These are phyloP conservation scores for Globisporangium perplexum DNA, from an alignment of 352 stramenopile species.

Conservation along the genomic window DNA sequence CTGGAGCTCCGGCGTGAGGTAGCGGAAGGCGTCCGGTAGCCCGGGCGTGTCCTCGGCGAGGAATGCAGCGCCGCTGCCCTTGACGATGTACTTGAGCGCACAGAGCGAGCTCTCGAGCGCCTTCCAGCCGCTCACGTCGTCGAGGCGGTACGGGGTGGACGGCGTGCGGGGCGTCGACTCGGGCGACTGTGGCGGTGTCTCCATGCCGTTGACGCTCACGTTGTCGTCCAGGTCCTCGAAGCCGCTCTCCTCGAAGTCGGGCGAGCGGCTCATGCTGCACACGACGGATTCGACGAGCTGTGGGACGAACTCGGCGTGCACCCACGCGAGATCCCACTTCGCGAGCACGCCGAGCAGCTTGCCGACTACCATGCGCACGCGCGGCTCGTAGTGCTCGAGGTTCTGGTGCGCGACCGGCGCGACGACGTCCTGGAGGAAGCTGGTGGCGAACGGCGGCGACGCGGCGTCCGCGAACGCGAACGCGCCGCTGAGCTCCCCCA, in stretches of 20 bases:
- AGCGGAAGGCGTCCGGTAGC: slow-evolving; percentile 31
- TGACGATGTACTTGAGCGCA: slow-evolving; percentile 82
- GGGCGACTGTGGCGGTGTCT: slow-evolving; percentile 55
- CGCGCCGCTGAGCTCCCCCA: slow-evolving; percentile 7
- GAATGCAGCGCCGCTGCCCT: slow-evolving; percentile 71
- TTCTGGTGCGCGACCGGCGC: slow-evolving; percentile 34
- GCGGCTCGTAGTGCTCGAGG: slow-evolving; percentile 84
- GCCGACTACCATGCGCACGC: slow-evolving; percentile 75
- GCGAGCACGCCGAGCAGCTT: slow-evolving; percentile 67
- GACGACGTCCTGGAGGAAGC: slow-evolving; percentile 42
- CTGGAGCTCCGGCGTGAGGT: slow-evolving; percentile 59
- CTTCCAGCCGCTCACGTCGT: slow-evolving; percentile 97
- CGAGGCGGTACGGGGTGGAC: slow-evolving; percentile 80
- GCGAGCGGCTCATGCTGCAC: slow-evolving; percentile 65
- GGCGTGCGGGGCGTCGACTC: slow-evolving; percentile 61
- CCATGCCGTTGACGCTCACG: slow-evolving; percentile 74
- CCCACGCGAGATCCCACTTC: slow-evolving; percentile 45
- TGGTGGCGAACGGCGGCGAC: slow-evolving; percentile 23
- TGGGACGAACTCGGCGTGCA: slow-evolving; percentile 55
- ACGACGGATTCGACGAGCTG: slow-evolving; percentile 75
- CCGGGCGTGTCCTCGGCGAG: slow-evolving; percentile 18
- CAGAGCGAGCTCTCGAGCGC: slow-evolving; percentile 91
- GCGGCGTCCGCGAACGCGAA: slow-evolving; percentile 10
- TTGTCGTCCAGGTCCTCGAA: slow-evolving; percentile 79
- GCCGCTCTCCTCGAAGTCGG: slow-evolving; percentile 74